Percentiles rank a stretch among this genome's conserved stretches.
These are phyloP conservation scores for Calonectria leucothoes DNA, from an alignment of 2,329 filamentous ascomycete genomes.

Conservation along the genomic window DNA sequence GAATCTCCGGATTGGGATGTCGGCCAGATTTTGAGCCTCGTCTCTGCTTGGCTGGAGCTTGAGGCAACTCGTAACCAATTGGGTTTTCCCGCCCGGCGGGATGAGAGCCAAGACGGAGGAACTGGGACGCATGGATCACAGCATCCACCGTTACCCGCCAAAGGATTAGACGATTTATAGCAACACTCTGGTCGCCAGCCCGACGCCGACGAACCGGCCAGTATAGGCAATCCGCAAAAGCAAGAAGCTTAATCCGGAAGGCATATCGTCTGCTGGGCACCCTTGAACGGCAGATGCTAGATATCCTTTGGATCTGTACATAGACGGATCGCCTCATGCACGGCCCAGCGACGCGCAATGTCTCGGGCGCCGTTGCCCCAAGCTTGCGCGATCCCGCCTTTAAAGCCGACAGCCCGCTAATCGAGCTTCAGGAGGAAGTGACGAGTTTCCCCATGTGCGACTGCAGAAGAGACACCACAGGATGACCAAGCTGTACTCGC, in stretches of 20 bases:
- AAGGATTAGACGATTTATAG: background rate
- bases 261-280: background rate
- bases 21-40: background rate
- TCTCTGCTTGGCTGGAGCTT: background rate
- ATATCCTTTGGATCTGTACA: background rate
- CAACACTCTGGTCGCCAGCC: background rate
- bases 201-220: background rate
- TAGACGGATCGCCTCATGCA: background rate
- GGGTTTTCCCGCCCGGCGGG: background rate
- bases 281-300: background rate
- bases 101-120: background rate
- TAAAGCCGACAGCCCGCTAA: background rate
- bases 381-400: background rate
- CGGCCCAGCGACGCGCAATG: background rate
- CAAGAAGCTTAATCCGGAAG: background rate
- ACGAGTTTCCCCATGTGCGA: constrained; percentile 9
- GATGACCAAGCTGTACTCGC: background rate
- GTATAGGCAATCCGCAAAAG: background rate
- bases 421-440: background rate
- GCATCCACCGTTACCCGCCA: background rate
- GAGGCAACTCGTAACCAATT: background rate
- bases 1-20: background rate
- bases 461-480: background rate
- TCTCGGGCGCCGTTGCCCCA: background rate
- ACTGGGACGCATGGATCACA: background rate